These are phyloP conservation scores for Candida ortonii DNA, from an alignment of 805 yeast genomes.

Conservation along the genomic window DNA sequence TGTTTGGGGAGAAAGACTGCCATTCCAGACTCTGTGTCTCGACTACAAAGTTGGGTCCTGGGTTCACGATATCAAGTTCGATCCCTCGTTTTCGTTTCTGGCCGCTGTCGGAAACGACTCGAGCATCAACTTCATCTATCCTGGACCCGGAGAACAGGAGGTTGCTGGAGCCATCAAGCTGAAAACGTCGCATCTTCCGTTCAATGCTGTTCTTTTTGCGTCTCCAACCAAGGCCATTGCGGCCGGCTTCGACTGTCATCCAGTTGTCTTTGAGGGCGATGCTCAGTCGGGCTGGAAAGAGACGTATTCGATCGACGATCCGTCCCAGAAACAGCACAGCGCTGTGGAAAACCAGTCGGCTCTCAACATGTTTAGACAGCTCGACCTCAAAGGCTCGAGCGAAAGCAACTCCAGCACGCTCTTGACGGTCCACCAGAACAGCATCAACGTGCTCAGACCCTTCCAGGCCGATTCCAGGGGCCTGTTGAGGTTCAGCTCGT, in stretches of 20 bases:
- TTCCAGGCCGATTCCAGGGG: constrained; percentile 45
- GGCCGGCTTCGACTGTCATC: constrained; percentile 92
- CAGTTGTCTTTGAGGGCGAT: constrained; percentile 76
- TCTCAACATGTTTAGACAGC: constrained; percentile 88
- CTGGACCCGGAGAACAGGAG: constrained; percentile 60
- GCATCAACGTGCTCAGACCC: constrained; percentile 66
- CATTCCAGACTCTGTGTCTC: constrained; percentile 88
- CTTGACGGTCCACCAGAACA: constrained; percentile 86
- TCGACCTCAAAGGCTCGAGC: constrained; percentile 88
- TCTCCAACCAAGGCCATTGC: constrained; percentile 67
- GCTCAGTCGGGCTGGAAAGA: constrained; percentile 60
- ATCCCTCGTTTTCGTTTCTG: constrained; percentile 72
- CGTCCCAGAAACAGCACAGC: constrained; percentile 38
- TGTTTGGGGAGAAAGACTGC: constrained; percentile 92
- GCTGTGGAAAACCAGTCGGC: constrained; percentile 72
- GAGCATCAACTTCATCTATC: constrained; percentile 74
- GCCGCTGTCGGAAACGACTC: constrained; percentile 89
- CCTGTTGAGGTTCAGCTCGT: constrained; percentile 61
- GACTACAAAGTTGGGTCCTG: constrained; percentile 78
- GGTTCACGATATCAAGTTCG: constrained; percentile 88
- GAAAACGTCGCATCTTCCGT: constrained; percentile 73
- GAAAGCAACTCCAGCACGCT: constrained; percentile 46
- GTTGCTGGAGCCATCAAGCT: constrained; percentile 48
- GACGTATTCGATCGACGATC: constrained; percentile 63
- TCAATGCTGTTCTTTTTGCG: constrained; percentile 69